These are phyloP conservation scores for Basidioascus undulatus DNA, from an alignment of 768 basidiomycete genomes.

Conservation along the genomic window DNA sequence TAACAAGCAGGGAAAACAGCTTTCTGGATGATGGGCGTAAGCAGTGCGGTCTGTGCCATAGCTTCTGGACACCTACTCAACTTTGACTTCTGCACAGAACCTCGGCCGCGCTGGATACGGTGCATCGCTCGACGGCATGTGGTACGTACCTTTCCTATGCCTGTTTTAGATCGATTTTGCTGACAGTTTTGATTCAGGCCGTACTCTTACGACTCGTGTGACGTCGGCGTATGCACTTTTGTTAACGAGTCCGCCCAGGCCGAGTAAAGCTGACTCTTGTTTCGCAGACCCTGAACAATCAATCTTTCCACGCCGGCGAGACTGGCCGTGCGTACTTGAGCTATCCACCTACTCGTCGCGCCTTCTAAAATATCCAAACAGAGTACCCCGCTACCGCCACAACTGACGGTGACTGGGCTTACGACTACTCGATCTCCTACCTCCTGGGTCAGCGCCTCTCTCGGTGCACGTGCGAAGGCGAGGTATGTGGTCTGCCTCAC, in stretches of 20 bases:
- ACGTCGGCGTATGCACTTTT: too few species aligned
- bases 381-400: slow-evolving; percentile 20
- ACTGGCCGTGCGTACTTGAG: slow-evolving; percentile 32
- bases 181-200: not conserved
- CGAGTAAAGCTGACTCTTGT: slow-evolving; percentile 18
- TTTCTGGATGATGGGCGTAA: not conserved
- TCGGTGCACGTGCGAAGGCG: too few species aligned
- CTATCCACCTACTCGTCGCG: slow-evolving; percentile 10
- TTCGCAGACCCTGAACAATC: not conserved
- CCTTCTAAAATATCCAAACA: not conserved
- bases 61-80: slow-evolving; percentile 12
- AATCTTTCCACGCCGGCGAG: slow-evolving; percentile 17
- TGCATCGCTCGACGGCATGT: slow-evolving; percentile 3
- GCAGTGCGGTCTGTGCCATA: slow-evolving; percentile 3
- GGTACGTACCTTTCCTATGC: not conserved
- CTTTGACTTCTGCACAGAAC: too few species aligned
- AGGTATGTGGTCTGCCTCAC: too few species aligned
- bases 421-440: slow-evolving; percentile 39
- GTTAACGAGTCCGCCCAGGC: slow-evolving; percentile 64
- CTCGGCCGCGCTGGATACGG: slow-evolving; percentile 14
- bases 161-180: not conserved
- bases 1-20: not conserved
- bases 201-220: slow-evolving; percentile 28
- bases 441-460: slow-evolving; percentile 73
- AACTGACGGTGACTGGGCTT: slow-evolving; percentile 31